Conservation (phyloP, 2,329 filamentous ascomycete genomes). For the Mycocentrospora acerina region DNA sequence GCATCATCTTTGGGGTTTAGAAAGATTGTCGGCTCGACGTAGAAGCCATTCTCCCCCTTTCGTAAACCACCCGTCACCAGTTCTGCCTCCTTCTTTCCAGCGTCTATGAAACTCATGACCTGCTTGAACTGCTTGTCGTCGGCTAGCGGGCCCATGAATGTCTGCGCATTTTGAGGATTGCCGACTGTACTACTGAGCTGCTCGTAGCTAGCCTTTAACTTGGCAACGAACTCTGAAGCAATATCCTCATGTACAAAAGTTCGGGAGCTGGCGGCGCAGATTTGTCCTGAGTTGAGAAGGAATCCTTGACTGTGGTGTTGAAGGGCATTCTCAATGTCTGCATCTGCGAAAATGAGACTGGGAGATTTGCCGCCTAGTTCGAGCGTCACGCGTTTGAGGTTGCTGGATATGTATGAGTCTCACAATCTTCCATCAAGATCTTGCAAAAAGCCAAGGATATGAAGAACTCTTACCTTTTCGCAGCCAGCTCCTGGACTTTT, state of each 20-base stretch:
- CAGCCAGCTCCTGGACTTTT: constrained; percentile 37
- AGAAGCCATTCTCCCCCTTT: constrained; percentile 30
- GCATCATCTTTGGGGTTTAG: constrained; percentile 24
- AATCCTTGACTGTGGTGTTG: constrained; percentile 26
- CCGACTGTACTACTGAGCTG: constrained; percentile 19
- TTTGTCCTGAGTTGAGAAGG: constrained; percentile 30
- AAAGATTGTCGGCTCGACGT: constrained; percentile 35
- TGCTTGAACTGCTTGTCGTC: constrained; percentile 30
- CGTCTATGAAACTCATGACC: constrained; percentile 33
- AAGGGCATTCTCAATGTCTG: constrained; percentile 49
- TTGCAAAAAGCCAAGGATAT: no score
- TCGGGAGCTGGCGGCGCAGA: constrained; percentile 29
- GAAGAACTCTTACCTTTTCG: constrained; percentile 12
- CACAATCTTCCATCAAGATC: no score
- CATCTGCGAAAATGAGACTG: constrained; percentile 51
- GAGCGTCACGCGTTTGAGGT: constrained; percentile 46
- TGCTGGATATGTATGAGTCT: constrained; percentile 8
- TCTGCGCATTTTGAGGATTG: constrained; percentile 18
- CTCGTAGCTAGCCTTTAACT: constrained; percentile 26
- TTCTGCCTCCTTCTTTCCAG: constrained; percentile 28
- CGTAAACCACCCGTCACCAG: constrained; percentile 31
- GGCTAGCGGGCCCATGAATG: constrained; percentile 33
- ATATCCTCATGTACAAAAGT: constrained; percentile 33
- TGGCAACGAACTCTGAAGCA: constrained; percentile 29
- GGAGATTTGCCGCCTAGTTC: constrained; percentile 53